A percentile compares a stretch with the other conserved stretches of the same genome.
These are phyloP conservation scores for Picea abies DNA, from an alignment of 83 land plant genomes.

Conservation along the genomic window DNA sequence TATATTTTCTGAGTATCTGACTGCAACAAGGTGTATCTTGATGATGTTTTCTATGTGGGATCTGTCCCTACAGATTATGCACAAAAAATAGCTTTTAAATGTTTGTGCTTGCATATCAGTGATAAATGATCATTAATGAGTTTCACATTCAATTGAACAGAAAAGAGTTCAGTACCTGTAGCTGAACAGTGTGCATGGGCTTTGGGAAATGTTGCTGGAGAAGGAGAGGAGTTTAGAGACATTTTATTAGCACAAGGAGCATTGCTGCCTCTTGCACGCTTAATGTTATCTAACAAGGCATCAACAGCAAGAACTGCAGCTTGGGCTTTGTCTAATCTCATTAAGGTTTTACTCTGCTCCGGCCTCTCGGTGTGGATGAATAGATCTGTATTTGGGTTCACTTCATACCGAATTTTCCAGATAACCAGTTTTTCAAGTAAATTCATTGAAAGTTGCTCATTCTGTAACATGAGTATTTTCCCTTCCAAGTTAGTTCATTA, in stretches of 20 bases:
- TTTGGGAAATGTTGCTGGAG: slow-evolving; percentile 98
- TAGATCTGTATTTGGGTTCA: not conserved
- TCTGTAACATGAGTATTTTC: not conserved
- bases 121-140: not conserved
- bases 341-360: slow-evolving; percentile 59
- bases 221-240: slow-evolving; percentile 85
- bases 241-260: slow-evolving; percentile 92
- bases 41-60: not conserved
- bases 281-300: slow-evolving; percentile 66
- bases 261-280: slow-evolving; percentile 75
- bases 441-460: not conserved
- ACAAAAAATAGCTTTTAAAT: not conserved
- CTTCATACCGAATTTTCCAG: not conserved
- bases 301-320: slow-evolving; percentile 92
- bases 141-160: slow-evolving; percentile 35
- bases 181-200: slow-evolving; percentile 99
- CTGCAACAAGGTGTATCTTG: not conserved
- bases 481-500: not conserved
- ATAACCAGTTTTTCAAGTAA: not conserved
- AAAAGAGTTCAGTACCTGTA: slow-evolving; percentile 84
- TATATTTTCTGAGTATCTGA: not conserved
- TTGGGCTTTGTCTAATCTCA: slow-evolving; percentile 97
- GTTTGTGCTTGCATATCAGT: not conserved
- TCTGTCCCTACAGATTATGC: not conserved
- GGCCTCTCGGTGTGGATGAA: not conserved